Evolutionary conservation across 805 yeast genomes (phyloP).

Genomic region (Nakazawaea pomicola): DNA sequence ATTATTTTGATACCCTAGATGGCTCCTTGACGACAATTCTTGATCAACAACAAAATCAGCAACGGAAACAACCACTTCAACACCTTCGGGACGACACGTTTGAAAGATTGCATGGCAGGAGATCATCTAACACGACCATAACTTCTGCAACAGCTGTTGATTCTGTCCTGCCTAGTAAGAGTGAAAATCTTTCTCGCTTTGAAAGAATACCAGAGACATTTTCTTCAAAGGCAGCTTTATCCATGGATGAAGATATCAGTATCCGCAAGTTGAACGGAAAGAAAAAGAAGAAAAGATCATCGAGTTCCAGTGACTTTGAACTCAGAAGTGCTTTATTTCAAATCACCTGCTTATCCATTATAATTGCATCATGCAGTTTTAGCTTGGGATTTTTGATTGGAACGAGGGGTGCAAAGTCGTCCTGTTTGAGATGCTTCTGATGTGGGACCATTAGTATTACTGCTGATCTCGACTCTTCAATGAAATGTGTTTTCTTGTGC

Average conservation of each 20-base stretch:
- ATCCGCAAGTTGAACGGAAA: too few species aligned
- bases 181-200: too few species aligned
- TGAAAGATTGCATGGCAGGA: too few species aligned
- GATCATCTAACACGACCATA: constrained; percentile 1
- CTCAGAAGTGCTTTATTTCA: constrained; percentile 10
- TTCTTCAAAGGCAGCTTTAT: neutral
- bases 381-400: constrained; percentile 14
- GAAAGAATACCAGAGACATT: neutral
- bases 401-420: constrained; percentile 1
- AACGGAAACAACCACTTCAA: too few species aligned
- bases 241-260: too few species aligned
- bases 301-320: neutral
- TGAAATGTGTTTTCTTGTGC: neutral
- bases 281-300: neutral
- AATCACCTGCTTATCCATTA: constrained; percentile 12
- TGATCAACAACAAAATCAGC: too few species aligned
- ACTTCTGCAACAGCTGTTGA: neutral
- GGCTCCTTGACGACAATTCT: constrained; percentile 10
- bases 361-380: constrained; percentile 14
- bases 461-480: neutral
- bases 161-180: too few species aligned
- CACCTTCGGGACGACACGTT: too few species aligned
- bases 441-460: neutral
- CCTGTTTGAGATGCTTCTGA: neutral
- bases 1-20: too few species aligned